Percentiles rank a stretch among this genome's conserved stretches.
Conservation (phyloP, 257 asterid genomes). For the Fraxinus excelsior region DNA sequence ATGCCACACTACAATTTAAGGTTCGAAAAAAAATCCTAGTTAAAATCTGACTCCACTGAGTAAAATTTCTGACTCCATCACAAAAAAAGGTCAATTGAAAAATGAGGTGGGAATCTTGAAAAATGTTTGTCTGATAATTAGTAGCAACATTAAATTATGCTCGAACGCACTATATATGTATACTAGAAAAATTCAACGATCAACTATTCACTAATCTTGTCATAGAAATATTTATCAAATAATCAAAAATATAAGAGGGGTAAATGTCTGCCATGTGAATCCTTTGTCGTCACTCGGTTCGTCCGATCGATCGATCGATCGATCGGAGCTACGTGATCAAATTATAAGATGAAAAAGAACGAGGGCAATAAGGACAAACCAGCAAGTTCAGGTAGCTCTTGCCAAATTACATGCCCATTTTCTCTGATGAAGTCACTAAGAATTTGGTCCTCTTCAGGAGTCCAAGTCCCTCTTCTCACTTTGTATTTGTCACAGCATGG, state of each 20-base stretch:
- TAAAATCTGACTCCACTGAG: no score
- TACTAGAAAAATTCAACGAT: not conserved
- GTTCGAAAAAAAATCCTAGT: no score
- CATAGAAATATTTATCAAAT: not conserved
- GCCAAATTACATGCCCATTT: conserved; percentile 69
- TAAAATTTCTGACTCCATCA: no score
- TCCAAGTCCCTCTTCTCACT: conserved; percentile 71
- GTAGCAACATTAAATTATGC: no score
- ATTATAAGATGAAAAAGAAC: not conserved
- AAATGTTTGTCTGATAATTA: no score
- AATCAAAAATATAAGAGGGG: not conserved
- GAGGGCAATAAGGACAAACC: conserved; percentile 33
- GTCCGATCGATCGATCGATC: not conserved
- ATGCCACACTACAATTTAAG: no score
- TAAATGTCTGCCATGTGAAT: not conserved
- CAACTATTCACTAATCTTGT: not conserved
- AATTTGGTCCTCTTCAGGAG: conserved; percentile 70
- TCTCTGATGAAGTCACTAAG: conserved; percentile 58
- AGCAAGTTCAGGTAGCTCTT: conserved; percentile 69
- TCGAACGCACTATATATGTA: no score
- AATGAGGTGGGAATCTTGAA: no score
- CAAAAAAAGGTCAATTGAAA: no score
- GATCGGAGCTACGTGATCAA: not conserved
- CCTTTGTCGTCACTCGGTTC: not conserved
- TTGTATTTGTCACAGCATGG: conserved; percentile 58